Conservation (phyloP, 306 rosid species). For the Rosa persica region DNA sequence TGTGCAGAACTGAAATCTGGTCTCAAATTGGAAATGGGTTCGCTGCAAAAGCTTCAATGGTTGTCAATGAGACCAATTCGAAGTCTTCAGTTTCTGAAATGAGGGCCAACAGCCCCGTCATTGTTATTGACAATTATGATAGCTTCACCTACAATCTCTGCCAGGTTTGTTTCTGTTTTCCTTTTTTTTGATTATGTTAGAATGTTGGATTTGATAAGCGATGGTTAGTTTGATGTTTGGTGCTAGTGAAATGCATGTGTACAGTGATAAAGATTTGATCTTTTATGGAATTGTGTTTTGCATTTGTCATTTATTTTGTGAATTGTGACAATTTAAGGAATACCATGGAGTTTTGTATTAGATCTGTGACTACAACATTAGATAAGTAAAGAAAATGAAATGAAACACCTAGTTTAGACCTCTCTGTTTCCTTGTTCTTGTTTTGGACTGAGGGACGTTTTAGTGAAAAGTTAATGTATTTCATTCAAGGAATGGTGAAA, state of each 20-base stretch:
- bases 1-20: constrained; percentile 29
- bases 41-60: constrained; percentile 41
- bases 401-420: too few species aligned
- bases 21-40: constrained; percentile 42
- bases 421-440: background rate
- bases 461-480: background rate
- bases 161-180: constrained; percentile 47
- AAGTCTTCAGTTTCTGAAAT: constrained; percentile 23
- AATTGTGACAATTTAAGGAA: background rate
- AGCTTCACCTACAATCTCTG: constrained; percentile 95
- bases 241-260: background rate
- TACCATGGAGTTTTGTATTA: background rate
- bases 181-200: background rate
- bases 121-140: constrained; percentile 62
- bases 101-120: constrained; percentile 35
- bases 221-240: constrained; percentile 7
- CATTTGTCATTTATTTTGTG: background rate
- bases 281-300: background rate
- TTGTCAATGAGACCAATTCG: constrained; percentile 19
- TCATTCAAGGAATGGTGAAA: background rate
- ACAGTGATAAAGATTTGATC: background rate
- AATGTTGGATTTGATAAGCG: background rate
- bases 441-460: background rate
- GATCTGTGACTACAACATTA: background rate
- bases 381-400: too few species aligned